Evolutionary conservation across 129 eudicot genomes (phyloP).

Genomic region (Flaveria trinervia): DNA sequence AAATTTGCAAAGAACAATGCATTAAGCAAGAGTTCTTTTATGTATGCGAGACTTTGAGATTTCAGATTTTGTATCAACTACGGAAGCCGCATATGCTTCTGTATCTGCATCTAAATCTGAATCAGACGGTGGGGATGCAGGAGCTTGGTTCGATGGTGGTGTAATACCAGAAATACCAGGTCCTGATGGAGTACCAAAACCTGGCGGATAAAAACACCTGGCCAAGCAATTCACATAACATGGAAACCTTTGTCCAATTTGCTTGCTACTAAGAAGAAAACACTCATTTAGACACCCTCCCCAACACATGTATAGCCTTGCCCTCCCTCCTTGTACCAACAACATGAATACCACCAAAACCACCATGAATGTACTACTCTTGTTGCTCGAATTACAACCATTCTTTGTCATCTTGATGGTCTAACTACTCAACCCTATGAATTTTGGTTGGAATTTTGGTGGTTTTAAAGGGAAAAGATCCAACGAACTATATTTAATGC

Average conservation of each 20-base stretch:
- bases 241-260: slow-evolving; percentile 14
- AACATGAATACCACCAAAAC: slow-evolving; percentile 23
- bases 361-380: slow-evolving; percentile 1
- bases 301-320: slow-evolving; percentile 32
- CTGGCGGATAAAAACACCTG: slow-evolving; percentile 14
- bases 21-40: neutral
- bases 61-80: neutral
- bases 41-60: too few relatives aligned
- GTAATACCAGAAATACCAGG: neutral
- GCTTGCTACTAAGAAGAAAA: slow-evolving; percentile 18
- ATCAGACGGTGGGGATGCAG: slow-evolving; percentile 25
- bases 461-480: slow-evolving; percentile 8
- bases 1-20: slow-evolving; percentile 13
- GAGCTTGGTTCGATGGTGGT: neutral
- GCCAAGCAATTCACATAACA: slow-evolving; percentile 32
- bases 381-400: slow-evolving; percentile 10
- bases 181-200: neutral
- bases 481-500: slow-evolving; percentile 24
- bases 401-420: slow-evolving; percentile 22
- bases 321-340: slow-evolving; percentile 23
- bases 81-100: neutral
- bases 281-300: slow-evolving; percentile 35
- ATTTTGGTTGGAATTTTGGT: neutral
- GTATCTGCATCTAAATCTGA: slow-evolving; percentile 4
- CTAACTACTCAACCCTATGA: neutral